phyloP scores from a whole-genome alignment of 108 stramenopile species.

The Pseudonitzschia multiseries region DNA sequence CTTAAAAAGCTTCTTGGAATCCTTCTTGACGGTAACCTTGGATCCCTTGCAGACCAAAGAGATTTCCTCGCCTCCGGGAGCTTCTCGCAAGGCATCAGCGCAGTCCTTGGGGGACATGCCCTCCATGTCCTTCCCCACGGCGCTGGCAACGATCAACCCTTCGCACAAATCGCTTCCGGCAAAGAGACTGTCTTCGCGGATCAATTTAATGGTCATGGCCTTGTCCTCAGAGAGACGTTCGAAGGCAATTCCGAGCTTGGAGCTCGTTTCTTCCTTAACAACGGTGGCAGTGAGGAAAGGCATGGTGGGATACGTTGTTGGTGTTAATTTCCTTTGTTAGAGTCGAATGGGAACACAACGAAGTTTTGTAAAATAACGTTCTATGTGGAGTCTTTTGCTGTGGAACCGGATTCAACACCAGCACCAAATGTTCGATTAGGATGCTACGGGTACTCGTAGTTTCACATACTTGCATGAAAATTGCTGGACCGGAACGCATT shows the following conservation, averaged over 20 bases:
- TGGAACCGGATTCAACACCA: no score
- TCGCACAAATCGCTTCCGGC: slow-evolving; percentile 16
- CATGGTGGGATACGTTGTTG: slow-evolving; percentile 24
- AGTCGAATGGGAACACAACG: not conserved
- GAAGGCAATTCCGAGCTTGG: slow-evolving; percentile 39
- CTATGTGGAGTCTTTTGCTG: no score
- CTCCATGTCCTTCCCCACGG: slow-evolving; percentile 26
- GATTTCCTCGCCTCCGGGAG: slow-evolving; percentile 23
- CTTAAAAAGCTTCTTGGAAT: slow-evolving; percentile 5
- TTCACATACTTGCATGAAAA: not conserved
- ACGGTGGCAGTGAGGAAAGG: slow-evolving; percentile 24
- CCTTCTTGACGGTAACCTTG: slow-evolving; percentile 21
- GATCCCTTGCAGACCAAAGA: slow-evolving; percentile 10
- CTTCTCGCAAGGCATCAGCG: slow-evolving; percentile 23
- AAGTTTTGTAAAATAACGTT: slow-evolving; percentile 7
- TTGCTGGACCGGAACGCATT: not conserved
- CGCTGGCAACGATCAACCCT: slow-evolving; percentile 31
- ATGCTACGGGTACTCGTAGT: no score
- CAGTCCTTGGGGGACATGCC: slow-evolving; percentile 38
- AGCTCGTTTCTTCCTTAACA: slow-evolving; percentile 26
- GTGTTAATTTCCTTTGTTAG: not conserved
- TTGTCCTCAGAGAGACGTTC: slow-evolving; percentile 15
- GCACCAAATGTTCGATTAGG: not conserved
- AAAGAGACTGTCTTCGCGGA: slow-evolving; percentile 31
- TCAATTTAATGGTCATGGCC: slow-evolving; percentile 29